These are phyloP conservation scores for Blechomonas ayalai DNA, from an alignment of 208 protist species.

Conservation along the genomic window DNA sequence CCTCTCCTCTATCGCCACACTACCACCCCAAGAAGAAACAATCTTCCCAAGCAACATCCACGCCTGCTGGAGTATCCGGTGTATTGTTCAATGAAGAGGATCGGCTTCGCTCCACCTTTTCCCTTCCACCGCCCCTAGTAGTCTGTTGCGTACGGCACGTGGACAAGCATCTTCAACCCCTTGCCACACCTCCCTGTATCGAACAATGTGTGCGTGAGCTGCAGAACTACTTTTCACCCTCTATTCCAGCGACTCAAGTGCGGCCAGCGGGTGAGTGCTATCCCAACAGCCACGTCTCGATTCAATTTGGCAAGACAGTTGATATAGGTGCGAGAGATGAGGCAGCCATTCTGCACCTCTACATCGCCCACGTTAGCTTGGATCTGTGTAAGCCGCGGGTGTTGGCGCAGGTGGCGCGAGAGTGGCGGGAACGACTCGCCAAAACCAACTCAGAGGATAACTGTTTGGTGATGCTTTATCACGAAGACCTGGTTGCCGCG, in stretches of 20 bases:
- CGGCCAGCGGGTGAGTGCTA: slow-evolving; percentile 11
- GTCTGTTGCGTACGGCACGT: slow-evolving; percentile 60
- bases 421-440: slow-evolving; percentile 49
- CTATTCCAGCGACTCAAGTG: slow-evolving; percentile 3
- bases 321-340: slow-evolving; percentile 29
- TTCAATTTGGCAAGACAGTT: slow-evolving; percentile 64
- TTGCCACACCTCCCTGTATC: slow-evolving; percentile 43
- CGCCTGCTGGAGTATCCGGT: no score
- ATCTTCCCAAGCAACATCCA: no score
- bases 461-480: slow-evolving; percentile 47
- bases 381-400: slow-evolving; percentile 30
- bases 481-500: slow-evolving; percentile 40
- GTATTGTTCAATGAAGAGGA: no score
- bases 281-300: slow-evolving; percentile 29
- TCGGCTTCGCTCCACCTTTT: slow-evolving; percentile 14
- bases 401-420: slow-evolving; percentile 36
- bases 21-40: no score
- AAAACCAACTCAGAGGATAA: slow-evolving; percentile 27
- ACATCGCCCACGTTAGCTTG: slow-evolving; percentile 55
- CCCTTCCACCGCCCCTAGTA: slow-evolving; percentile 37
- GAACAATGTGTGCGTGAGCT: slow-evolving; percentile 56
- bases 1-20: no score
- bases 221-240: slow-evolving; percentile 31
- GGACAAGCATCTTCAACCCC: slow-evolving; percentile 21
- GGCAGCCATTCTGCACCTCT: slow-evolving; percentile 46